Evolutionary conservation across 768 basidiomycete species (phyloP), one percentile per base, ranked within the genome.

Genomic region (Termitomyces sp.): DNA sequence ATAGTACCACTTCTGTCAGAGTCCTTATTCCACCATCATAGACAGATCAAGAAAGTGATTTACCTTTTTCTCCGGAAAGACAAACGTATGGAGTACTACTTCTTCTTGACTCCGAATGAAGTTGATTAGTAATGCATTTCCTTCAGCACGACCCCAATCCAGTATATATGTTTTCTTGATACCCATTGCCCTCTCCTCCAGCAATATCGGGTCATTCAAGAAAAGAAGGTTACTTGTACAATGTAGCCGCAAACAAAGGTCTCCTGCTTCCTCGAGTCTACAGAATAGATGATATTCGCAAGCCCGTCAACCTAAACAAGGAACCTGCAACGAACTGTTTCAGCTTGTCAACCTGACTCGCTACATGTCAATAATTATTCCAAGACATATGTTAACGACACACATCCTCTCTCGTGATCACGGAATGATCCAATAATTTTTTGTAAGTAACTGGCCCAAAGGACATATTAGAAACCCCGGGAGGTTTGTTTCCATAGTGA

Each of bases 161-260:
- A 86, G 71, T 26, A 85, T 58, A 60, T 79, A 76, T 5, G 80
- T 75, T 61, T 51, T 63, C 46, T 56, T 60, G 2, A 36, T 41
- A 14, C 32, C 49, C 24, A 63, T 67, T 4, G 63, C 63, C 9
- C 73, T 69, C 1, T 71, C 75, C 51, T 87, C 85, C 41, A 85
- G 71, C 26, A 82, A 71, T 32, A 85, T 70, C 0, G 86, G 86
- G 57, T 83, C 79, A 49, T 81, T 76, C 9, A 85, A 41, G 58
- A 85, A 86, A 0, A 77, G 81, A 61, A 78, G 64, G 9, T 74
- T 59, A 2, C 53, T 55, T 8, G 69, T 58, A 12, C 77, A 74
- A 50, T 76, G 72, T 14, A 84, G 53, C 5, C 77, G 74, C 58
- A 82, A 69, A 58, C 76, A 70, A n/a, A 78, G 66, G 20, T 76